A percentile compares a stretch with the other conserved stretches of the same genome.
Conservation (phyloP, 805 yeast genomes). For the Myxozyma neglecta region DNA sequence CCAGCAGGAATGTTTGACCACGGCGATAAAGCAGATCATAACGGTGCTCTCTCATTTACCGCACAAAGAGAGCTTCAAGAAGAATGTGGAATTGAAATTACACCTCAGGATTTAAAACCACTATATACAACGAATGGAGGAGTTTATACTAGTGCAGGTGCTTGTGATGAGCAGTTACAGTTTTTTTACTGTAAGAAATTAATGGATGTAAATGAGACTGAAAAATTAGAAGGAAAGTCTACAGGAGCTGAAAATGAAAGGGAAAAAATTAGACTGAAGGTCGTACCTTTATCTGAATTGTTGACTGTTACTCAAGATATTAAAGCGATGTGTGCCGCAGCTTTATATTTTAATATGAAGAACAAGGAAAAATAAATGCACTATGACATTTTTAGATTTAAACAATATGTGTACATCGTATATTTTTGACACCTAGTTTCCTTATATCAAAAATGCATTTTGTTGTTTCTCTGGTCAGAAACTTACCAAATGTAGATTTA, state of each 20-base stretch:
- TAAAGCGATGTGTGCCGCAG: conserved; percentile 21
- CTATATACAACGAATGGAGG: conserved; percentile 23
- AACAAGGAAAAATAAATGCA: neutral
- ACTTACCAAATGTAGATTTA: too few relatives aligned
- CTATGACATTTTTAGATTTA: neutral
- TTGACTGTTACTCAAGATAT: conserved; percentile 22
- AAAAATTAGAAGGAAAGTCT: conserved; percentile 13
- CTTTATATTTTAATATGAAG: conserved; percentile 3
- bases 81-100: conserved; percentile 35
- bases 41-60: conserved; percentile 33
- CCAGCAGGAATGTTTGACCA: conserved; percentile 39
- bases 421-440: too few relatives aligned
- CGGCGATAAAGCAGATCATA: conserved; percentile 11
- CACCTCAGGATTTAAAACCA: conserved; percentile 26
- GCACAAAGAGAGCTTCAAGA: conserved; percentile 37
- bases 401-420: neutral
- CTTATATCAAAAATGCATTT: too few relatives aligned
- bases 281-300: conserved; percentile 15
- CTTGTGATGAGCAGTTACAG: conserved; percentile 28
- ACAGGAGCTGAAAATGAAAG: conserved; percentile 26
- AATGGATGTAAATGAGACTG: conserved; percentile 16
- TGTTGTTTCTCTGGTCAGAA: too few relatives aligned
- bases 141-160: conserved; percentile 33
- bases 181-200: conserved; percentile 26
- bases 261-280: conserved; percentile 18